Percentiles rank a stretch among this genome's conserved stretches.
phyloP scores from a whole-genome alignment of 768 basidiomycete genomes.

The Rhodotorula babjevae region DNA sequence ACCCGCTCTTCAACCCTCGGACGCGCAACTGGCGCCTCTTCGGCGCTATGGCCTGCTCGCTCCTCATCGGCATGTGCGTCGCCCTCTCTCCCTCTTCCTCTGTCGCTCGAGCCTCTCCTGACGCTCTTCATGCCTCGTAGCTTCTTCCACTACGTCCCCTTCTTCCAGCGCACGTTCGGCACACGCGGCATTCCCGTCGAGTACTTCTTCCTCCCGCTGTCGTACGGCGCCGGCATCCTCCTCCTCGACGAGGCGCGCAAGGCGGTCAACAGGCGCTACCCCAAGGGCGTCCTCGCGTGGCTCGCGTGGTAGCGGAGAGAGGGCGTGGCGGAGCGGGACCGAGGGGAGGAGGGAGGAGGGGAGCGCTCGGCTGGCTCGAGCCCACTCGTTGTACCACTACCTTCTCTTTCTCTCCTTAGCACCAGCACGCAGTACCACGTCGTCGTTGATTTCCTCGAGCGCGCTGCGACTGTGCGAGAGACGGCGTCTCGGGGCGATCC shows the following conservation, averaged over 20 bases:
- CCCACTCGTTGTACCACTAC: too few species aligned
- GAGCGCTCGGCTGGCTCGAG: too few species aligned
- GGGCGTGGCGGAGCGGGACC: too few species aligned
- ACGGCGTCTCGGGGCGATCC: too few species aligned
- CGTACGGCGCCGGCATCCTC: conserved; percentile 48
- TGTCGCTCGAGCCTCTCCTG: neutral
- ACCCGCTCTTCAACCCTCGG: conserved; percentile 46
- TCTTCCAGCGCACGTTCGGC: conserved; percentile 53
- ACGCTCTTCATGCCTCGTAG: neutral
- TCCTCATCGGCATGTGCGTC: conserved; percentile 50
- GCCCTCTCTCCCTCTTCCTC: neutral
- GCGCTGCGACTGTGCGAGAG: too few species aligned
- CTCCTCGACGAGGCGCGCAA: conserved; percentile 48
- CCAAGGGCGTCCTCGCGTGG: conserved; percentile 44
- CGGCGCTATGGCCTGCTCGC: conserved; percentile 52
- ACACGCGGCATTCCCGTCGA: conserved; percentile 53
- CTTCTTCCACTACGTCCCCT: conserved; percentile 48
- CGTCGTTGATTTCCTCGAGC: too few species aligned
- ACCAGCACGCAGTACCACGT: too few species aligned
- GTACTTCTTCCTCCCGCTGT: conserved; percentile 56
- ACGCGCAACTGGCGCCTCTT: conserved; percentile 52
- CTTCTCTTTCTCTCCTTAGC: too few species aligned
- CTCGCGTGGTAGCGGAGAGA: conserved; percentile 45
- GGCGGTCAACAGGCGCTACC: conserved; percentile 44
- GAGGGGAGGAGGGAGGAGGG: too few species aligned